Evolutionary conservation across 2,329 filamentous ascomycete species (phyloP).

Genomic region (Mariannaea elegans): DNA sequence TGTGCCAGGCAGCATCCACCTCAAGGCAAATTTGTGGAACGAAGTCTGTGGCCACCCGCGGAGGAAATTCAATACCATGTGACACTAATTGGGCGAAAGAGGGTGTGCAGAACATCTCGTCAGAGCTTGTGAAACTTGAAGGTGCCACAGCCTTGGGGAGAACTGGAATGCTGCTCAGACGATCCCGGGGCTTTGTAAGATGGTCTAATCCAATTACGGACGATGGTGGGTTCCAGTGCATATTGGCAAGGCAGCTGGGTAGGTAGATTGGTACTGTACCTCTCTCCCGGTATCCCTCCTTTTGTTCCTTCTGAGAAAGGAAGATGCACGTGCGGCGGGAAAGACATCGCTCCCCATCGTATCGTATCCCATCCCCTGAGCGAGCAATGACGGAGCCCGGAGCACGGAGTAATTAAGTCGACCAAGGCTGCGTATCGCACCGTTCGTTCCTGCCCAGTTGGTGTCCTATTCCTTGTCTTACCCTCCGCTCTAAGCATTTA

Average conservation of each 20-base stretch:
- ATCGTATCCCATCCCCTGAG: no score
- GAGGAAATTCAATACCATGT: neutral
- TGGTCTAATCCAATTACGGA: constrained; percentile 1
- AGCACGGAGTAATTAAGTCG: no score
- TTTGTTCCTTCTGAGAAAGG: neutral
- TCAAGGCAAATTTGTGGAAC: neutral
- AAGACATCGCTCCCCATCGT: no score
- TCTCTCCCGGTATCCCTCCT: neutral
- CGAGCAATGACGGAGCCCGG: no score
- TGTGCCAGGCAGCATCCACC: no score
- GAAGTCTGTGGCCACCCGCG: constrained; percentile 8
- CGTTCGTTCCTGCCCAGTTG: neutral
- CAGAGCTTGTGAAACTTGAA: neutral
- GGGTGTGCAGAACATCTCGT: neutral
- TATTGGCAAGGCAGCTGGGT: constrained; percentile 4
- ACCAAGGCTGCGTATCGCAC: neutral
- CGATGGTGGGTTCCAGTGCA: constrained; percentile 10
- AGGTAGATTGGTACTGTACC: no score
- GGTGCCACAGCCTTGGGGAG: constrained; percentile 1
- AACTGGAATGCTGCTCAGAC: constrained; percentile 16
- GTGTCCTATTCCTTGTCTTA: neutral
- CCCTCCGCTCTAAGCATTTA: neutral
- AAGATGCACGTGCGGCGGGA: neutral
- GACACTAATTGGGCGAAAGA: neutral
- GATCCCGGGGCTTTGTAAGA: constrained; percentile 1